Base-by-base conservation (phyloP, 2,329 filamentous ascomycete genomes). In the Zasmidium citrigriseum region DNA sequence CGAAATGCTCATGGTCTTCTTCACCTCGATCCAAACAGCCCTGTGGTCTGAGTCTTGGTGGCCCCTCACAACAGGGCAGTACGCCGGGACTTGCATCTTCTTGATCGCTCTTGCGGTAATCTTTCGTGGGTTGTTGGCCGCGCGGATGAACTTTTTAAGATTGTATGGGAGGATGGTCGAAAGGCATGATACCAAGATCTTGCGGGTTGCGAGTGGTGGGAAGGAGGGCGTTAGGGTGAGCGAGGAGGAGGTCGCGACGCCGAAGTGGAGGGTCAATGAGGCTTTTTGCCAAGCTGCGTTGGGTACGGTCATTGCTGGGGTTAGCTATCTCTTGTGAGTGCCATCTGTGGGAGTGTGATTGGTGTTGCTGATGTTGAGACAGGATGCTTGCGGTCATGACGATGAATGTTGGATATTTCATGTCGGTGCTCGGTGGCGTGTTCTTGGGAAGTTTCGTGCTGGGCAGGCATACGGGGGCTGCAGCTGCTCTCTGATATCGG, bases 331-430 rank as follows among this genome's bases (percentile, higher is more conserved):
- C 20, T 84, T 96, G 91, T 95, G 77, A 82, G 90, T 85, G 18
- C 4, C 10, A n/a, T 34, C 22, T 16, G 9, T 50, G 7, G 3
- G 10, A 20, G 41, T 58, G 27, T 41, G 23, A 16, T 24, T 27
- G 24, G n/a, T 24, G 14, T n/a, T 41, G 9, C 23, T 27, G 23
- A 14, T 14, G 16, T 41, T 3, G 34, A 22, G 16, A n/a, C 66
- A 96, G 91, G 52, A 96, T 96, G 91, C 77, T 96, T 75, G 90
- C 89, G 11, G 89, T 95, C 69, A 96, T 93, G 90, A 91, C 89
- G 2, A 87, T 90, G 81, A 93, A 93, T 67, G 83, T 93, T 16
- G 90, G 90, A 11, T 93, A 93, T 72, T 92, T 93, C 72, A 74
- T 90, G 58, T 90, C 89, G 0, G 82, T 93, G 12, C 80, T 95